Evolutionary conservation across 2,329 filamentous ascomycete species (phyloP).

Genomic region (Pseudocercospora musae): DNA sequence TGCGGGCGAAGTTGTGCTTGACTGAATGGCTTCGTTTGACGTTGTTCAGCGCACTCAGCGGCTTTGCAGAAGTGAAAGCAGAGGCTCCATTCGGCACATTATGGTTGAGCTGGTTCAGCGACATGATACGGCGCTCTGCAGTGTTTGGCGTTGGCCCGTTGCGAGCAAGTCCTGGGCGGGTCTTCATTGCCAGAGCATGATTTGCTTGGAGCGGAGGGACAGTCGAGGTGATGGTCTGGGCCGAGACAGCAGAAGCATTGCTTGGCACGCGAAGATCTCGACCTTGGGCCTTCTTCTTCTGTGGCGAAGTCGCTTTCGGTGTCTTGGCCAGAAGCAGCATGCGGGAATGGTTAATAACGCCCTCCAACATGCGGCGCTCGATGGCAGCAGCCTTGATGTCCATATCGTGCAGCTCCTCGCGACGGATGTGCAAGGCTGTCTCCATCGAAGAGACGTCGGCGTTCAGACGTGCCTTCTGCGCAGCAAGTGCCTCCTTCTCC

Average conservation of each 20-base stretch:
- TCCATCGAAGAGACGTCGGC: slow-evolving; percentile 89
- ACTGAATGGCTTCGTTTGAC: slow-evolving; percentile 40
- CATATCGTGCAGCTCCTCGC: slow-evolving; percentile 89
- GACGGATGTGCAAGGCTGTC: slow-evolving; percentile 81
- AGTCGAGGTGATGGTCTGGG: slow-evolving; percentile 39
- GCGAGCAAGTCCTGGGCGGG: slow-evolving; percentile 42
- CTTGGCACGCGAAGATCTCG: slow-evolving; percentile 41
- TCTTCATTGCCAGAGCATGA: slow-evolving; percentile 49
- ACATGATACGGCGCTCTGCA: slow-evolving; percentile 71
- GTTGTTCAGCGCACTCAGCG: slow-evolving; percentile 22
- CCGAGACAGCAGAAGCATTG: slow-evolving; percentile 42
- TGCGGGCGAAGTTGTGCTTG: slow-evolving; percentile 33
- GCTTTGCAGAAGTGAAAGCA: slow-evolving; percentile 33
- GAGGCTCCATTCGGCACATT: slow-evolving; percentile 57
- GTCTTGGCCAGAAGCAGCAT: slow-evolving; percentile 75
- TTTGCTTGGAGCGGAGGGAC: slow-evolving; percentile 31
- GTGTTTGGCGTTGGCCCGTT: slow-evolving; percentile 38
- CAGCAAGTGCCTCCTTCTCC: slow-evolving; percentile 71
- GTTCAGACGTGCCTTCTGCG: slow-evolving; percentile 74
- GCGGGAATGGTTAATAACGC: slow-evolving; percentile 93
- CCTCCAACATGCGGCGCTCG: slow-evolving; percentile 89
- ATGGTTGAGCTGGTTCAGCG: slow-evolving; percentile 82
- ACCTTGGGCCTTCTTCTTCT: slow-evolving; percentile 40
- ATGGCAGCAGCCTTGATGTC: slow-evolving; percentile 82
- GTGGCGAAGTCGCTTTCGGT: slow-evolving; percentile 40